Base-by-base conservation (phyloP, 2,329 filamentous ascomycete genomes). In the Fusarium sp. region DNA sequence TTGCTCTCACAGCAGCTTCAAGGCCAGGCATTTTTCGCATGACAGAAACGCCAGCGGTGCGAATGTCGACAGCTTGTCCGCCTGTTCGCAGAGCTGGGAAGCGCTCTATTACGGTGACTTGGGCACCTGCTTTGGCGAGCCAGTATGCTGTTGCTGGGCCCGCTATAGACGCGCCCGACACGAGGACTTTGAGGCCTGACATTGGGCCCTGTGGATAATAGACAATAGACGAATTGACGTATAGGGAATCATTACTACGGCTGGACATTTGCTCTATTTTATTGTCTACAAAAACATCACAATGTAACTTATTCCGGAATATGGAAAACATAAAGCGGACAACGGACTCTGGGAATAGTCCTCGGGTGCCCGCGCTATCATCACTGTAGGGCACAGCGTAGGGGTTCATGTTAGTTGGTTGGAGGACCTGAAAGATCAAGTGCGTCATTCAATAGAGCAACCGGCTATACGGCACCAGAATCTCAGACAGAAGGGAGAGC, bases 21-120 rank as follows among this genome's bases (percentile, higher is more conserved):
- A 83, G 77, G 0, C 81, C 78, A 0, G 81, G 79, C 69, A 82
- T 82, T 58, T 77, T 79, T 10, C 78, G 75, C 76, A 82, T 81
- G 4, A 82, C 74, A 2, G 77, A 74, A 9, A 83, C 78, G 3
- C 80, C 80, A 3, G 73, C 72, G 16, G 77, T 79, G 60, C 80
- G 80, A 40, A 82, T 78, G 52, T 82, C 80, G 47, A 82, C 63
- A n/a, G 77, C 77, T 34, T 82, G 80, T 6, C 80, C 80, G 77
- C 44, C 74, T 76, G 61, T 80, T 5, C 77, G 76, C 14, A 79
- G n/a, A 49, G 59, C n/a, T 3, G 79, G 72, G 49, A 77, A 79
- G 14, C 80, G 77, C 59, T 84, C 82, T 46, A 84, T 70, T n/a
- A 84, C 66, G 1, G 81, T 83, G 53, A 83, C 77, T 1, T 51